Conservation (phyloP, 2,329 filamentous ascomycete genomes). For the Exophiala alcalophila region DNA sequence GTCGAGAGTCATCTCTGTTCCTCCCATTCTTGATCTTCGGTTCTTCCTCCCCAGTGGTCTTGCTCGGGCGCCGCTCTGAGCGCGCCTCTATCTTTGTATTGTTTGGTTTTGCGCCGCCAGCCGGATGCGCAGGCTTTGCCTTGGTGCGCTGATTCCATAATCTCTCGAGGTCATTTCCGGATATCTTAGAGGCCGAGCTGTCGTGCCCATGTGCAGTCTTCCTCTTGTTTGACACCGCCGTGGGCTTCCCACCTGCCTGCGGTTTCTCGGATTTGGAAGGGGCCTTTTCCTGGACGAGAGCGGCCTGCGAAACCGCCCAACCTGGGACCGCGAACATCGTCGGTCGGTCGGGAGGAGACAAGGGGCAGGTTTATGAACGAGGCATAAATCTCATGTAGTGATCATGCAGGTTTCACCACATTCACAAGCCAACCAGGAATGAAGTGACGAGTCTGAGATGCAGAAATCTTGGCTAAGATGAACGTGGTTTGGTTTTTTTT, state of each 20-base stretch:
- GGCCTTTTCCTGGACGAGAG: constrained; percentile 30
- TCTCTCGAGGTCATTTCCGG: constrained; percentile 67
- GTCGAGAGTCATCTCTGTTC: too few species aligned
- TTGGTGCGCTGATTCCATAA: constrained; percentile 67
- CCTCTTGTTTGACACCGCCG: constrained; percentile 47
- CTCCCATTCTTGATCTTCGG: not conserved
- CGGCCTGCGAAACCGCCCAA: constrained; percentile 68
- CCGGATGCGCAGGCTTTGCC: constrained; percentile 8
- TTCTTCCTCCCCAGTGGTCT: too few species aligned
- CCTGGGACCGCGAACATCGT: constrained; percentile 86
- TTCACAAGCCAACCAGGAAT: constrained; percentile 3
- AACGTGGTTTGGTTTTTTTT: too few species aligned
- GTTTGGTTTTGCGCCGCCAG: constrained; percentile 6
- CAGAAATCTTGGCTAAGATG: too few species aligned
- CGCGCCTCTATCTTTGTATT: not conserved
- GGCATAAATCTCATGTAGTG: constrained; percentile 8
- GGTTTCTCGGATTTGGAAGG: constrained; percentile 33
- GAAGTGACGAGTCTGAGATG: too few species aligned
- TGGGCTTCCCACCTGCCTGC: constrained; percentile 3
- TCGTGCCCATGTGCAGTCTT: constrained; percentile 39
- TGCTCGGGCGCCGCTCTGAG: not conserved
- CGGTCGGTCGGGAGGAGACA: constrained; percentile 1
- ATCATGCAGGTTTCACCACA: constrained; percentile 19
- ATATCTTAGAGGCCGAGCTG: constrained; percentile 47
- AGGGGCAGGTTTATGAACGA: constrained; percentile 5